Percentiles rank a stretch among this genome's conserved stretches.
Evolutionary conservation across 371 early-diverging fungal genomes (phyloP).

Genomic region (Homolaphlyctis polyrhiza): DNA sequence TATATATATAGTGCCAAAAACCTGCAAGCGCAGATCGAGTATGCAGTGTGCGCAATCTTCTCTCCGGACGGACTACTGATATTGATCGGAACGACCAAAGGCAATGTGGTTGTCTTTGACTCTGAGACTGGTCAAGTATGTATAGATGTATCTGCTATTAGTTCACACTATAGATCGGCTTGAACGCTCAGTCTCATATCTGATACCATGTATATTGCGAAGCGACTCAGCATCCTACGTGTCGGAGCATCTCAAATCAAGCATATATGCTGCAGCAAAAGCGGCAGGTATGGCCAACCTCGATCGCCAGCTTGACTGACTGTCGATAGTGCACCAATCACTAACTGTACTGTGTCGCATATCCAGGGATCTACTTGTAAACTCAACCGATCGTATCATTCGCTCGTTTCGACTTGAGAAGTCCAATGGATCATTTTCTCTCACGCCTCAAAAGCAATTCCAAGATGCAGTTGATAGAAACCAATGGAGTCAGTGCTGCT

Average conservation of each 20-base stretch:
- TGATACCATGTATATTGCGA: no score
- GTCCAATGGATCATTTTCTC: background rate
- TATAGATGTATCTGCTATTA: no score
- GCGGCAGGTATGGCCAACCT: constrained; percentile 42
- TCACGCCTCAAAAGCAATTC: constrained; percentile 61
- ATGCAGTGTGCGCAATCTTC: no score
- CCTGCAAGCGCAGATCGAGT: no score
- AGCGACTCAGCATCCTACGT: no score
- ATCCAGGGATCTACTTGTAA: constrained; percentile 71
- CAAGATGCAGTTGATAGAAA: constrained; percentile 82
- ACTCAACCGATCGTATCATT: constrained; percentile 67
- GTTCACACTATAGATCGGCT: background rate
- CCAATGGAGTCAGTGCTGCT: constrained; percentile 80
- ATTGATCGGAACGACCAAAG: constrained; percentile 69
- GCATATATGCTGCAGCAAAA: constrained; percentile 53
- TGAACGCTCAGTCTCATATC: no score
- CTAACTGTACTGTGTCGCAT: no score
- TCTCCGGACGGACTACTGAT: constrained; percentile 53
- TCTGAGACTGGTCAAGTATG: constrained; percentile 48
- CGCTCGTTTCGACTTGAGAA: constrained; percentile 45
- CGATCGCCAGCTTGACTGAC: no score
- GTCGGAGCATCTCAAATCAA: constrained; percentile 47
- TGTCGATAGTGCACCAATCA: background rate
- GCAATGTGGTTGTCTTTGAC: constrained; percentile 58
- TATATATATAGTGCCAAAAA: no score